These are phyloP conservation scores for Paratinospora sagittata DNA, from an alignment of 164 flowering plant species.

Conservation along the genomic window DNA sequence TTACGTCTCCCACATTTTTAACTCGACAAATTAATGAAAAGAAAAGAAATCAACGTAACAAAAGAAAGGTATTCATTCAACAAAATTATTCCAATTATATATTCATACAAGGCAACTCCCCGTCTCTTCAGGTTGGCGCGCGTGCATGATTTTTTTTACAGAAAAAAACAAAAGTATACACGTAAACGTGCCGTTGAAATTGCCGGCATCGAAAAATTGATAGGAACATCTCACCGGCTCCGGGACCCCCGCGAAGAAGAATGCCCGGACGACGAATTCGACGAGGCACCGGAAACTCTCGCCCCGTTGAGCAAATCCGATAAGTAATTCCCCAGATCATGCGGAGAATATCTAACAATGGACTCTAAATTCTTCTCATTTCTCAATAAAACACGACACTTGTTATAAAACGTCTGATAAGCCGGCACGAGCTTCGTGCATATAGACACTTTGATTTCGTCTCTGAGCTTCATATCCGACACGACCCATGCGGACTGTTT, in stretches of 20 bases:
- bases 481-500: conserved; percentile 38
- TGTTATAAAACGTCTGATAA: conserved; percentile 34
- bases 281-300: conserved; percentile 14
- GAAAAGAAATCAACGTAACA: too few species aligned
- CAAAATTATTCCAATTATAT: too few species aligned
- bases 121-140: too few species aligned
- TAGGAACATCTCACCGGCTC: background rate
- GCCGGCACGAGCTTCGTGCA: conserved; percentile 32
- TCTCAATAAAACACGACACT: conserved; percentile 13
- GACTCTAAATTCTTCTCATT: conserved; percentile 12
- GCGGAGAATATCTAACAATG: conserved; percentile 37
- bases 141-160: too few species aligned
- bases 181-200: background rate
- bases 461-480: conserved; percentile 41
- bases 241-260: background rate
- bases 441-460: conserved; percentile 42
- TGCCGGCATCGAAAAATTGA: background rate
- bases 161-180: too few species aligned
- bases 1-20: too few species aligned
- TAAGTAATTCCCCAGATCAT: conserved; percentile 42
- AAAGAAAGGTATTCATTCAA: too few species aligned
- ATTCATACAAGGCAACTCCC: too few species aligned
- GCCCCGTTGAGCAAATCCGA: conserved; percentile 36
- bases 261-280: background rate
- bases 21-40: too few species aligned